Conservation (phyloP, 352 stramenopile genomes). For the Phytophthora sp. region DNA sequence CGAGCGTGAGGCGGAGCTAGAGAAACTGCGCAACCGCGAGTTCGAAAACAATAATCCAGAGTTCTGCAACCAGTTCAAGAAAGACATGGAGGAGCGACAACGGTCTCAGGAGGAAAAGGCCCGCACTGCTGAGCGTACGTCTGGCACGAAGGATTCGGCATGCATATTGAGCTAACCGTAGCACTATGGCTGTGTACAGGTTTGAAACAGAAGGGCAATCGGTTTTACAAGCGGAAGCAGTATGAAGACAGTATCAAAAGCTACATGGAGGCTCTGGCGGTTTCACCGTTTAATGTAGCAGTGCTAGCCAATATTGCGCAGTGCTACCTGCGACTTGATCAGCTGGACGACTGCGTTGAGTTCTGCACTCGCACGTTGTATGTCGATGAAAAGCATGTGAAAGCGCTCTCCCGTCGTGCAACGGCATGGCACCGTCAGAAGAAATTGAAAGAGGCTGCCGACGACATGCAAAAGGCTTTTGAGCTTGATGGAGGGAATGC, state of each 20-base stretch:
- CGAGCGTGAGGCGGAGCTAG: constrained; percentile 52
- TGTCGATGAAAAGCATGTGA: constrained; percentile 61
- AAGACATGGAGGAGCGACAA: constrained; percentile 72
- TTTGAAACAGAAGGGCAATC: constrained; percentile 63
- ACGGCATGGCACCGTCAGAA: constrained; percentile 57
- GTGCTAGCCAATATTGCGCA: constrained; percentile 81
- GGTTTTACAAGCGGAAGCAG: constrained; percentile 62
- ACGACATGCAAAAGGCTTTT: constrained; percentile 61
- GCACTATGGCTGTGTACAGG: too few relatives aligned
- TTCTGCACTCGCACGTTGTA: constrained; percentile 74
- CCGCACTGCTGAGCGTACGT: constrained; percentile 58
- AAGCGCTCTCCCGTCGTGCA: constrained; percentile 71
- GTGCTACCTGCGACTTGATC: constrained; percentile 53
- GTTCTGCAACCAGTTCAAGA: constrained; percentile 81
- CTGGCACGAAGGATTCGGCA: too few relatives aligned
- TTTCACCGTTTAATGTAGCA: constrained; percentile 60
- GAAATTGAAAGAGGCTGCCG: constrained; percentile 50
- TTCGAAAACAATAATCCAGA: constrained; percentile 82
- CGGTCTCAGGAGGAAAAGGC: constrained; percentile 58
- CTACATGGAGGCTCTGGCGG: constrained; percentile 75
- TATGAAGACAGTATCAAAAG: constrained; percentile 57
- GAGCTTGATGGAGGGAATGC: constrained; percentile 51
- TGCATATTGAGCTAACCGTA: too few relatives aligned
- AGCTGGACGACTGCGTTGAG: constrained; percentile 66
- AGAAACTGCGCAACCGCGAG: constrained; percentile 69